These are phyloP conservation scores for Colletotrichum tamarilloi DNA, from an alignment of 2,329 filamentous ascomycete genomes.

Conservation along the genomic window DNA sequence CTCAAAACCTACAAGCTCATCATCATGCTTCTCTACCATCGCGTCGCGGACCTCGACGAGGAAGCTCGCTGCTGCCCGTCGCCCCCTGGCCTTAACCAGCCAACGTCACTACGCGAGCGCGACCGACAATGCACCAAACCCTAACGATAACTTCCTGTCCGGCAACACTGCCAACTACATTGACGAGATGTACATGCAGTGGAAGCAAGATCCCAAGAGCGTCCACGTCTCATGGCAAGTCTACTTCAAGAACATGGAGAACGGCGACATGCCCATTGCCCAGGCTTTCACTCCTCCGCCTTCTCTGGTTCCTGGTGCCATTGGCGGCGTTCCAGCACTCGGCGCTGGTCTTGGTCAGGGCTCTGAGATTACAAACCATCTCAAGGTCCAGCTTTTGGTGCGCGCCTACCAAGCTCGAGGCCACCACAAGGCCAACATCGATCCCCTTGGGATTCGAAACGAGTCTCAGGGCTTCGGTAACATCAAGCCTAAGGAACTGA, in stretches of 20 bases:
- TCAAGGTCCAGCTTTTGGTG: conserved; percentile 97
- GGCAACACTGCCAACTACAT: conserved; percentile 99
- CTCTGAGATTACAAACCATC: conserved; percentile 90
- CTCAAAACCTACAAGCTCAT: conserved; percentile 56
- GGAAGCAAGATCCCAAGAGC: conserved; percentile 92
- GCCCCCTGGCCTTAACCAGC: conserved; percentile 60
- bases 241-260: conserved; percentile 99
- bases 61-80: conserved; percentile 58
- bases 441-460: conserved; percentile 92
- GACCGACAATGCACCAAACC: conserved; percentile 71
- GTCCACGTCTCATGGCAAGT: conserved; percentile 99
- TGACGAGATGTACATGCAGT: conserved; percentile 99
- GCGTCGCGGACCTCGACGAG: conserved; percentile 54
- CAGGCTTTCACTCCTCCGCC: conserved; percentile 97
- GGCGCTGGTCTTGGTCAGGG: conserved; percentile 76
- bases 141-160: conserved; percentile 95
- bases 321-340: conserved; percentile 79
- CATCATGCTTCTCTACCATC: conserved; percentile 54
- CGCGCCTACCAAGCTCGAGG: conserved; percentile 98
- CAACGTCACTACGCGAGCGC: conserved; percentile 68
- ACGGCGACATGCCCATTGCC: conserved; percentile 95
- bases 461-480: conserved; percentile 87
- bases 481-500: conserved; percentile 90
- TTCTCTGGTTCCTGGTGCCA: conserved; percentile 85
- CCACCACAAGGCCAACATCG: conserved; percentile 98